Evolutionary conservation across 1,139 yeast genomes (phyloP).

Genomic region (Diutina catenulata): DNA sequence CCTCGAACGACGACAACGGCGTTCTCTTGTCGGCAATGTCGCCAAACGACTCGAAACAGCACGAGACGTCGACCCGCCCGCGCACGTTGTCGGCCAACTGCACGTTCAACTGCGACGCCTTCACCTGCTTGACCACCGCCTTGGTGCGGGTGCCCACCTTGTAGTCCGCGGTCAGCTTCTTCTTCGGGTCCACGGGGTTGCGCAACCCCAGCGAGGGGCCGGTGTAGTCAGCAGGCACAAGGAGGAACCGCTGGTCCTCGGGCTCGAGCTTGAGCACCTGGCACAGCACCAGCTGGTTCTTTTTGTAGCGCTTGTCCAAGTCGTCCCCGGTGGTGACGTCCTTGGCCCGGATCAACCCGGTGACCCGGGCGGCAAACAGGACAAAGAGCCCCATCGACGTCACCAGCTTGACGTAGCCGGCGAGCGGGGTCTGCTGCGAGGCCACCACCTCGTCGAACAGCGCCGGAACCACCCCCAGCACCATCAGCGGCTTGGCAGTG

Average conservation of each 20-base stretch:
- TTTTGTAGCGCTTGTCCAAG: constrained; percentile 43
- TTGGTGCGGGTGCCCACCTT: constrained; percentile 50
- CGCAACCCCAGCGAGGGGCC: constrained; percentile 21
- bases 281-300: constrained; percentile 58
- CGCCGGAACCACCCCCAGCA: background rate
- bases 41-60: constrained; percentile 43
- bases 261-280: constrained; percentile 53
- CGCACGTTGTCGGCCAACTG: constrained; percentile 67
- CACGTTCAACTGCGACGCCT: constrained; percentile 67
- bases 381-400: constrained; percentile 75
- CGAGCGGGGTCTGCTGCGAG: constrained; percentile 28
- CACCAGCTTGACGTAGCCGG: constrained; percentile 71
- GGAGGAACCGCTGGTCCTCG: constrained; percentile 57
- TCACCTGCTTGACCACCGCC: constrained; percentile 51
- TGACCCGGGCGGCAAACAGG: constrained; percentile 66
- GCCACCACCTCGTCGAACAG: background rate
- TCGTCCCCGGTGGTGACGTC: constrained; percentile 52
- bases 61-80: constrained; percentile 73
- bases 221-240: constrained; percentile 14
- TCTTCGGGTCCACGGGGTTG: constrained; percentile 52
- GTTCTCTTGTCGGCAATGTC: constrained; percentile 47
- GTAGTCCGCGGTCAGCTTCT: constrained; percentile 38
- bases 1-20: constrained; percentile 51
- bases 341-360: constrained; percentile 75
- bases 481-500: constrained; percentile 38